phyloP scores from a whole-genome alignment of 164 flowering plant species.

The Aristolochia californica region DNA sequence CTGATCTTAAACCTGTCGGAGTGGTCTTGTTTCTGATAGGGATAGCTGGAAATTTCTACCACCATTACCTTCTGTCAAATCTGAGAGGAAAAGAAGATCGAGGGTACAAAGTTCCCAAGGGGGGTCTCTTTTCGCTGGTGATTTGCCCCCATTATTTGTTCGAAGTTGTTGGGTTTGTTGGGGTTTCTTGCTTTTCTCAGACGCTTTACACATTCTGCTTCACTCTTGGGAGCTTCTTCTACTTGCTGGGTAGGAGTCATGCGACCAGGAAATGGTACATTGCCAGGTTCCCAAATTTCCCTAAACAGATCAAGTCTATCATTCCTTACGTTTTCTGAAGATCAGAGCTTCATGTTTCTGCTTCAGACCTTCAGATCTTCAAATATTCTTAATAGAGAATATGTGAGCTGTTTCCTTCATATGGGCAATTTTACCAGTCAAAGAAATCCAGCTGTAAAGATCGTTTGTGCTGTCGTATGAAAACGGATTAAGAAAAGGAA shows the following conservation, averaged over 20 bases:
- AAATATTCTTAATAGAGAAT: too few relatives aligned
- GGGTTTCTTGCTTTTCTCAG: conserved; percentile 55
- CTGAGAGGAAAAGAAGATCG: conserved; percentile 28
- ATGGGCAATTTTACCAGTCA: too few relatives aligned
- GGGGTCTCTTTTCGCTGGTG: conserved; percentile 46
- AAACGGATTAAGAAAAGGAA: too few relatives aligned
- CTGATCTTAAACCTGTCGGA: conserved; percentile 40
- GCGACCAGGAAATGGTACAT: conserved; percentile 61
- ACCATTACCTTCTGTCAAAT: conserved; percentile 49
- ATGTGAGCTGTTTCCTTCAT: too few relatives aligned
- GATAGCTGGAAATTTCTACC: conserved; percentile 60
- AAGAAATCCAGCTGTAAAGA: too few relatives aligned
- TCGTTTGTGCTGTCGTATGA: too few relatives aligned
- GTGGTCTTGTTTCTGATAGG: conserved; percentile 35
- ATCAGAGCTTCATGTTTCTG: too few relatives aligned
- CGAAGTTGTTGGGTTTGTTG: conserved; percentile 41
- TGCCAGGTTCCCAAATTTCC: conserved; percentile 58
- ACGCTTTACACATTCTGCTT: conserved; percentile 29
- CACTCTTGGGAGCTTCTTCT: conserved; percentile 26
- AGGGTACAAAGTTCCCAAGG: conserved; percentile 57
- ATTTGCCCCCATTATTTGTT: conserved; percentile 77
- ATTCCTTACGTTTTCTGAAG: conserved; percentile 55
- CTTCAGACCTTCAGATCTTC: too few relatives aligned
- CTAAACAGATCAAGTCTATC: conserved; percentile 42
- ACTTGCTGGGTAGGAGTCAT: conserved; percentile 56